phyloP scores from a whole-genome alignment of 345 rosid genomes.

The Lenwebbia sp. region DNA sequence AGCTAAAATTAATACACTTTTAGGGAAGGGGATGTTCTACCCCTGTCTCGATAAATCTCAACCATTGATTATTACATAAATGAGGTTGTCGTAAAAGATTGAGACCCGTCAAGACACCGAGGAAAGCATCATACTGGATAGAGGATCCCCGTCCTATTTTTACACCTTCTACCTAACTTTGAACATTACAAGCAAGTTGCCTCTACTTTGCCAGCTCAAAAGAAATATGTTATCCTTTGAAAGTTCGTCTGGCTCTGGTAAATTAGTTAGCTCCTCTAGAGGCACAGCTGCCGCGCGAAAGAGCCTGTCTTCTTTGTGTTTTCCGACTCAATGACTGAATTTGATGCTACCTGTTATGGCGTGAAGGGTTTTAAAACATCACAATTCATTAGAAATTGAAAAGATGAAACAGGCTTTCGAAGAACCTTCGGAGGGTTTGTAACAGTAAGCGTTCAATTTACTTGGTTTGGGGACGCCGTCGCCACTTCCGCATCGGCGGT shows the following conservation, averaged over 20 bases:
- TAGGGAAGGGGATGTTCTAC: not conserved
- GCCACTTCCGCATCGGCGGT: not conserved
- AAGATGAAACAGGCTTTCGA: not conserved
- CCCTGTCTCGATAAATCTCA: not conserved
- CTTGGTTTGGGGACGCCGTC: not conserved
- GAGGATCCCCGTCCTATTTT: not conserved
- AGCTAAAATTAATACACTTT: not conserved
- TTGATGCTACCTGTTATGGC: not conserved
- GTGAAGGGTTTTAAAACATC: not conserved
- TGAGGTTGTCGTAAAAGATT: not conserved
- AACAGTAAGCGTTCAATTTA: not conserved
- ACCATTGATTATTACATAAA: not conserved
- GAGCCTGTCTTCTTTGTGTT: not conserved
- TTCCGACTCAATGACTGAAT: not conserved
- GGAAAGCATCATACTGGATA: not conserved
- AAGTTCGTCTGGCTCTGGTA: not conserved
- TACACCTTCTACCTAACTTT: not conserved
- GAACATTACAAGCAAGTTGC: not conserved
- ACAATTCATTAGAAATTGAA: too few relatives aligned
- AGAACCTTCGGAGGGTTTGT: not conserved
- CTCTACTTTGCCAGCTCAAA: not conserved
- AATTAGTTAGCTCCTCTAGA: not conserved
- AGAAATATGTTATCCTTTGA: not conserved
- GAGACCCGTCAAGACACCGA: not conserved
- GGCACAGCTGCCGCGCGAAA: not conserved